These are phyloP conservation scores for Diaporthe australafricana DNA, from an alignment of 2,329 filamentous ascomycete species.

Conservation along the genomic window DNA sequence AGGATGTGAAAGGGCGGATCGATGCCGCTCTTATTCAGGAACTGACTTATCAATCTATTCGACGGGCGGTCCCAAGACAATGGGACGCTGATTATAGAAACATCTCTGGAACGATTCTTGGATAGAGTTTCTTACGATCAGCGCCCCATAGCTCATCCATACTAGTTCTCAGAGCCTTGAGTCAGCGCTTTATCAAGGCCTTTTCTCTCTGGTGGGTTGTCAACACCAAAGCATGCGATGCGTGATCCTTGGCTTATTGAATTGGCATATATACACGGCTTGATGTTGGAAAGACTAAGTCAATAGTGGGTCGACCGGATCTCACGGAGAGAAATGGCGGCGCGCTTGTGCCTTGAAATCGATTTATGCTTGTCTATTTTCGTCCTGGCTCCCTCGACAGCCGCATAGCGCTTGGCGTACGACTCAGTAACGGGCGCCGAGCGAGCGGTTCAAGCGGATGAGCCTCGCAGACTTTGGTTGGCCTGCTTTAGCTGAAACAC, in stretches of 20 bases:
- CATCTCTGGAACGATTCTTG: not conserved
- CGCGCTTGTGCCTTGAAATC: not conserved
- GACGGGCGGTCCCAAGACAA: not conserved
- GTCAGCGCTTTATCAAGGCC: not conserved
- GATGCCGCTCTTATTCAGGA: conserved; percentile 4
- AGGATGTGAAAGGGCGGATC: not conserved
- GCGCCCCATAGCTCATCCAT: not conserved
- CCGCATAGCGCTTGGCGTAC: conserved; percentile 6
- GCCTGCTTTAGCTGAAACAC: conserved; percentile 1
- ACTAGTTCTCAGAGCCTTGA: conserved; percentile 1
- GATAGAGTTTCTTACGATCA: conserved; percentile 1
- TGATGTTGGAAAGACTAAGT: not conserved
- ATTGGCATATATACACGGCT: not conserved
- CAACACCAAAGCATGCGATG: not conserved
- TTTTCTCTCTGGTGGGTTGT: not conserved
- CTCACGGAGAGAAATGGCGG: not conserved
- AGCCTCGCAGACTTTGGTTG: not conserved
- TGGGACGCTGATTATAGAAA: not conserved
- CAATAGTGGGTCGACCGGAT: not conserved
- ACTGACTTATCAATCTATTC: not conserved
- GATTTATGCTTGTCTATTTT: conserved; percentile 7
- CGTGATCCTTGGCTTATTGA: conserved; percentile 9
- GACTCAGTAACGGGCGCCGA: conserved; percentile 18
- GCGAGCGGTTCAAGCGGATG: not conserved
- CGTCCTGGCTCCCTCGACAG: not conserved